Conservation (phyloP, 2,329 filamentous ascomycete genomes). For the Coleophoma eucalyptorum region DNA sequence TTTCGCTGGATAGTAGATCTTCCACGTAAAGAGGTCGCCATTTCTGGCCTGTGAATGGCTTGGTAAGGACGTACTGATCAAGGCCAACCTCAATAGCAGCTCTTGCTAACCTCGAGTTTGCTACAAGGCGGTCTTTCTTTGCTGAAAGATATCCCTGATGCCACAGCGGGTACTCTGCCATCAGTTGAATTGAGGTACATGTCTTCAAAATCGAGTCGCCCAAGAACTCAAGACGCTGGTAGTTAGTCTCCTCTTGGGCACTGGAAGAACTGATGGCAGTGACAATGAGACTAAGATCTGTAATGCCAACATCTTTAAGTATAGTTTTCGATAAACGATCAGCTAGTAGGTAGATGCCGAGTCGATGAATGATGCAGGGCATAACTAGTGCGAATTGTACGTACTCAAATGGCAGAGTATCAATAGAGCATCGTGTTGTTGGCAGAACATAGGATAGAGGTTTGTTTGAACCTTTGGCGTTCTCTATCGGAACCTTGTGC, state of each 20-base stretch:
- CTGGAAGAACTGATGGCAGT: constrained; percentile 68
- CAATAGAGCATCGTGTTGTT: constrained; percentile 42
- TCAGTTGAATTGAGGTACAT: constrained; percentile 62
- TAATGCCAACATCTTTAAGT: constrained; percentile 49
- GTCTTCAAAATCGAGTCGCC: constrained; percentile 84
- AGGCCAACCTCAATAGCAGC: constrained; percentile 62
- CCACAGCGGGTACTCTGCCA: constrained; percentile 54
- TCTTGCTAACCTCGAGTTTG: constrained; percentile 68
- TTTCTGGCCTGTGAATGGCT: constrained; percentile 62
- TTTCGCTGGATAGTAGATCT: constrained; percentile 29
- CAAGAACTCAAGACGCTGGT: constrained; percentile 82
- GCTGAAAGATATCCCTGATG: constrained; percentile 73
- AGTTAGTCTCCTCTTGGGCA: constrained; percentile 60
- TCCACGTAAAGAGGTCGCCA: constrained; percentile 67
- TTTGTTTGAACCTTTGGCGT: constrained; percentile 25
- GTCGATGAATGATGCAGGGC: constrained; percentile 67
- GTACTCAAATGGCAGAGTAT: constrained; percentile 36
- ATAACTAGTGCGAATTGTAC: constrained; percentile 56
- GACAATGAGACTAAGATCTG: constrained; percentile 50
- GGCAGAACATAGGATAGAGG: constrained; percentile 42
- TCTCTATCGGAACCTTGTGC: constrained; percentile 29
- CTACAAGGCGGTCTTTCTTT: constrained; percentile 66
- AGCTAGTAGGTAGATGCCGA: constrained; percentile 63
- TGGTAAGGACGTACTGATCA: constrained; percentile 68
- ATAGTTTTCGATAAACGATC: constrained; percentile 52